Percentiles rank a stretch among this genome's conserved stretches.
These are phyloP conservation scores for Pythium biforme DNA, from an alignment of 352 stramenopile genomes.

Conservation along the genomic window DNA sequence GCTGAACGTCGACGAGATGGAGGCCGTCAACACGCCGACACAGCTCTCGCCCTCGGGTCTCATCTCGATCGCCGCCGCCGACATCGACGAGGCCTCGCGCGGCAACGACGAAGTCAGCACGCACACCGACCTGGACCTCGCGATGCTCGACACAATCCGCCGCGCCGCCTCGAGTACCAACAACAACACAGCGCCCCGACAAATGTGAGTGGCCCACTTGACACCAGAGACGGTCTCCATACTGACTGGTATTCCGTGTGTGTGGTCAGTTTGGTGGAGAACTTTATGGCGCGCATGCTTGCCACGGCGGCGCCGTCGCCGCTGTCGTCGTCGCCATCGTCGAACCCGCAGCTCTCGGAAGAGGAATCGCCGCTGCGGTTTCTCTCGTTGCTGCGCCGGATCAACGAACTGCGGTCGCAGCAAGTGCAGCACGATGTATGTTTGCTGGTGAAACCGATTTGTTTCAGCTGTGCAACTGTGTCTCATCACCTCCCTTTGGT, in stretches of 20 bases:
- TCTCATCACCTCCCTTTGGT: neutral
- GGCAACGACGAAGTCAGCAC: slow-evolving; percentile 25
- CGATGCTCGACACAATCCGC: slow-evolving; percentile 61
- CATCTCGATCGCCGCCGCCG: slow-evolving; percentile 80
- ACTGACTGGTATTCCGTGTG: neutral
- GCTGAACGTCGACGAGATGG: slow-evolving; percentile 46
- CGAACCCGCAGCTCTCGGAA: slow-evolving; percentile 32
- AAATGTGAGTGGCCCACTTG: slow-evolving; percentile 12
- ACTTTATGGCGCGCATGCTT: slow-evolving; percentile 31
- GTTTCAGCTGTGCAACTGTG: neutral
- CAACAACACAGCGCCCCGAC: slow-evolving; percentile 4
- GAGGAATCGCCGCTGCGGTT: slow-evolving; percentile 46
- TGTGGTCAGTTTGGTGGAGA: slow-evolving; percentile 21
- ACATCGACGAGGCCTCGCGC: slow-evolving; percentile 69
- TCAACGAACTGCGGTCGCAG: slow-evolving; percentile 83
- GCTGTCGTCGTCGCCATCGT: slow-evolving; percentile 28
- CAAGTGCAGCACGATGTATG: slow-evolving; percentile 45
- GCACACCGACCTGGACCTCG: slow-evolving; percentile 59
- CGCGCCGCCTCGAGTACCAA: neutral
- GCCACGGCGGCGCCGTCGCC: slow-evolving; percentile 10
- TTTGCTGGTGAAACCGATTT: neutral
- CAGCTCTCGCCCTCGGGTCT: slow-evolving; percentile 72
- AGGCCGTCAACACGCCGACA: slow-evolving; percentile 43
- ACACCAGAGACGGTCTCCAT: neutral
- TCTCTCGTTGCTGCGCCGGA: slow-evolving; percentile 69